Evolutionary conservation across 2,329 filamentous ascomycete genomes (phyloP), one percentile per base, ranked within the genome.

Genomic region (Fusarium brevicatenulatum): DNA sequence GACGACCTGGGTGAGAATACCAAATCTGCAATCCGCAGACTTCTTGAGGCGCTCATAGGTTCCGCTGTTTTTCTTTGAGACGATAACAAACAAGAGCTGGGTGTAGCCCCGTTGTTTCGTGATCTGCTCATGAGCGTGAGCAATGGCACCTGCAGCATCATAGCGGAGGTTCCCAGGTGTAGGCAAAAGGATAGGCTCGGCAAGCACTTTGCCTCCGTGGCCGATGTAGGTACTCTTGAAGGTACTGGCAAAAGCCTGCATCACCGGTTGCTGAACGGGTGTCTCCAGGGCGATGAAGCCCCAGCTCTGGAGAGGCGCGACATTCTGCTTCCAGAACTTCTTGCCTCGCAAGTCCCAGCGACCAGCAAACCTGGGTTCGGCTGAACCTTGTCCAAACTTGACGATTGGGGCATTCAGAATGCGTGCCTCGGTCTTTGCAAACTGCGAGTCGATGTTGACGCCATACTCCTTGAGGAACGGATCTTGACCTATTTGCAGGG

Each of bases 31-130:
- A 75, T 99, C 96, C 69, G 90, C 92, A 32, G 90, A 93, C 82
- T 95, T 95, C 89, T 99, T 99, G 80, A 98, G 88, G 1, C 93
- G 90, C 58, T 93, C 90, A 76, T 99, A 99, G 0, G 90, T 86
- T 19, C 90, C 89, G 1, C 89, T 84, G 70, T 94, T 92, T 78
- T 92, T 92, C 79, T 91, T 89, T 1, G 88, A 87, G 4, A 98
- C 86, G 16, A 98, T 86, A 76, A 95, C 92, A 75, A 98, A 88
- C 13, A 99, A 80, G 7, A 99, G 88, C 79, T 96, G 91, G 0
- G 95, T 93, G 2, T 87, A 85, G 0, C 80, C 85, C 6, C 82
- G 77, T 16, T 89, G 75, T 21, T 89, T 85, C 79, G 88, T 92
- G 2, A 90, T 83, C 12, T 86, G 80, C 5, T 86, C 81, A 37